Evolutionary conservation across 2,329 filamentous ascomycete species (phyloP), one percentile per base, ranked within the genome.

Genomic region (Mycosphaerella sp.): DNA sequence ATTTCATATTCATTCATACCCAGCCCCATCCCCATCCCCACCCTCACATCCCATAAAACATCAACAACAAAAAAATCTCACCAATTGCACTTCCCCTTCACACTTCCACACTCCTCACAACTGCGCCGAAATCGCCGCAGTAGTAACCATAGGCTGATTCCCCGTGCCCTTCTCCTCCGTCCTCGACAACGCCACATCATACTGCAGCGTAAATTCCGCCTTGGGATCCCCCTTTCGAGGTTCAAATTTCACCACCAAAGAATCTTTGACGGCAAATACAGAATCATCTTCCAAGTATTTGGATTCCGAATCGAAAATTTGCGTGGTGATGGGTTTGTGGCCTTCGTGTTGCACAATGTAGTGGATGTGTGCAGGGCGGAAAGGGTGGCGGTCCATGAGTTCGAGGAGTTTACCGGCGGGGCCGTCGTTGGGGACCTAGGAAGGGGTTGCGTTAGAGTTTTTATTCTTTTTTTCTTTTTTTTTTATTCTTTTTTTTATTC

Each of bases 301-400:
- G 3, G 53, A 56, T 17, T 55, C 55, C 34, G 57, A 54, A 67
- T 89, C 86, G 66, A 89, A 92, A 52, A 93, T 83, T 69, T 93
- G 87, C 1, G 87, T 89, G 0, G 84, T 86, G 45, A 95, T 78
- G 0, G 84, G 76, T 64, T 82, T 85, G 73, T 85, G 83, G 6
- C 79, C 79, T 79, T 75, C 10, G 76, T 74, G 29, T 21, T 54
- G 49, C 12, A 56, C 58, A 38, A 62, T 62, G 26, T 57, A 58
- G 42, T 85, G 82, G 54, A 85, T 84, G 63, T 85, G 82, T 34
- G 81, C 82, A 14, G 82, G 82, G 34, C 82, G 68, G 64, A 76
- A 80, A 2, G 81, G 80, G 68, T 84, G 81, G 56, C 82, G 72
- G 57, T 85, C 82, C 61, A 85, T 70, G 8, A 83, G 63, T 48